phyloP scores from a whole-genome alignment of 2,329 filamentous ascomycete species.

The Aspergillus persii region DNA sequence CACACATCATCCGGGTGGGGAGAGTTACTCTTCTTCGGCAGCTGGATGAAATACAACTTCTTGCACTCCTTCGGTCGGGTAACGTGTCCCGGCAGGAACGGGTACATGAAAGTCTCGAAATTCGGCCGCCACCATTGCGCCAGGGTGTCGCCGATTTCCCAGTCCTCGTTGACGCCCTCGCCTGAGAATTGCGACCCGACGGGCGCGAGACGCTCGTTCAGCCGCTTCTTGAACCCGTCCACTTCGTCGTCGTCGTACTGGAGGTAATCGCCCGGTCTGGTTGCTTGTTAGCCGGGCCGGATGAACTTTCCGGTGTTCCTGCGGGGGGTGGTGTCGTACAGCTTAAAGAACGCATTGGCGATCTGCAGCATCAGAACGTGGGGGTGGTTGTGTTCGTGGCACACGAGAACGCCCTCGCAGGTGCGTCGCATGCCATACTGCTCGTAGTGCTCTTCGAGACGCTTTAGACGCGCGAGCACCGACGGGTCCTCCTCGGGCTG shows the following conservation, averaged over 20 bases:
- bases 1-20: neutral
- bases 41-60: conserved; percentile 95
- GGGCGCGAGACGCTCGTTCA: conserved; percentile 91
- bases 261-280: conserved; percentile 85
- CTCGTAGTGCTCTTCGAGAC: conserved; percentile 92
- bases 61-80: conserved; percentile 98
- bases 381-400: conserved; percentile 98
- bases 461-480: conserved; percentile 85
- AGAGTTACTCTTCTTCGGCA: conserved; percentile 77
- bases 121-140: conserved; percentile 99
- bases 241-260: conserved; percentile 83
- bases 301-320: too few relatives aligned
- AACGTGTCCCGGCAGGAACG: conserved; percentile 93
- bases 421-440: conserved; percentile 94
- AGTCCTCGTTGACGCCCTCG: conserved; percentile 86
- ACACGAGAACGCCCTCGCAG: conserved; percentile 94
- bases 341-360: conserved; percentile 98
- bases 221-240: conserved; percentile 85
- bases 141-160: conserved; percentile 90
- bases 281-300: neutral
- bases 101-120: conserved; percentile 99
- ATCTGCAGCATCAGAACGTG: conserved; percentile 99
- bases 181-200: conserved; percentile 78
- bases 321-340: conserved; percentile 48
- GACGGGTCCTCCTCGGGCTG: conserved; percentile 98